Conservation (phyloP, 805 yeast genomes). For the Wickerhamiella australiensis region DNA sequence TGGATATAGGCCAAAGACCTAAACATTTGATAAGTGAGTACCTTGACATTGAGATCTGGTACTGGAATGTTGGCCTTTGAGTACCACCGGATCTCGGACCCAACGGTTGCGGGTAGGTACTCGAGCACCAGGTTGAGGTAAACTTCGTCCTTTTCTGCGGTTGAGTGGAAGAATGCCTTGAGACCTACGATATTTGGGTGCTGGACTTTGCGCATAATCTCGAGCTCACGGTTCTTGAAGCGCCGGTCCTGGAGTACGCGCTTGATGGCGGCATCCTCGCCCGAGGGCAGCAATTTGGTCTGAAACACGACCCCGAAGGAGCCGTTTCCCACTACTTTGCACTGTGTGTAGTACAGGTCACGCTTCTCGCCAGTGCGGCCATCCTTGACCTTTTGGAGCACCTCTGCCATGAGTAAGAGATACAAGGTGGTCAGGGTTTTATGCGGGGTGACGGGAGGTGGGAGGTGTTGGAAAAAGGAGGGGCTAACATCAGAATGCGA, state of each 20-base stretch:
- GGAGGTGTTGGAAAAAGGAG: conserved; percentile 3
- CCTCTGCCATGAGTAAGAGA: conserved; percentile 20
- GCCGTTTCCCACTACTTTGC: conserved; percentile 94
- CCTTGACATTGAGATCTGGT: conserved; percentile 83
- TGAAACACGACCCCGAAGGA: conserved; percentile 98
- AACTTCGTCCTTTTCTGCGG: conserved; percentile 63
- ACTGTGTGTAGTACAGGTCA: conserved; percentile 62
- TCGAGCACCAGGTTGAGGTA: conserved; percentile 84
- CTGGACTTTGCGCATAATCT: conserved; percentile 80
- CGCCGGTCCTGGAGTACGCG: conserved; percentile 92
- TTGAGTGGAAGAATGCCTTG: conserved; percentile 72
- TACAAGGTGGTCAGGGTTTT: conserved; percentile 8
- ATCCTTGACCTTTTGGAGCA: conserved; percentile 53
- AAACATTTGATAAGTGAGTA: conserved; percentile 73
- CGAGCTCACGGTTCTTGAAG: conserved; percentile 91
- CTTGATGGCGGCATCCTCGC: conserved; percentile 81
- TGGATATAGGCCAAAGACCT: conserved; percentile 70
- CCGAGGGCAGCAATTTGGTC: conserved; percentile 60
- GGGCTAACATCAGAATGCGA: background rate
- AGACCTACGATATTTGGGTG: conserved; percentile 83
- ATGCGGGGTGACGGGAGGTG: conserved; percentile 4
- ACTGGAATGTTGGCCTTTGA: conserved; percentile 44
- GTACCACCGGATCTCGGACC: conserved; percentile 76
- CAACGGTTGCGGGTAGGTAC: conserved; percentile 90
- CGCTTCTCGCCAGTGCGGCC: conserved; percentile 55